phyloP scores from a whole-genome alignment of 2,329 filamentous ascomycete genomes.

The Nannizziopsis arthrosporioides region DNA sequence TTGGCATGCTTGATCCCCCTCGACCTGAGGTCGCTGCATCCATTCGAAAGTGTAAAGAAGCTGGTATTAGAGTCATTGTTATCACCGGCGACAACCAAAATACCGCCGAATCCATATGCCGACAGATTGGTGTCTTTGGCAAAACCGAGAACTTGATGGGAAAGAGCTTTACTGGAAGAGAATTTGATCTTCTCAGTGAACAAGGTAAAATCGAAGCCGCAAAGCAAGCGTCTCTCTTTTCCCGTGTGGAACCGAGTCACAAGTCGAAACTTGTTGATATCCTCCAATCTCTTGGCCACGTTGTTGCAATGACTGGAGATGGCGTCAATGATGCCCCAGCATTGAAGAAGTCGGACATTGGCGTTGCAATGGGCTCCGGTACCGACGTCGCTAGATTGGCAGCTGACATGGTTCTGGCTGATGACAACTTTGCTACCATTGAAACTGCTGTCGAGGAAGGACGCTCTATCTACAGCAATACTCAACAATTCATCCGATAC shows the following conservation, averaged over 20 bases:
- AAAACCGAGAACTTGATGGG: slow-evolving; percentile 68
- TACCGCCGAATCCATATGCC: slow-evolving; percentile 94
- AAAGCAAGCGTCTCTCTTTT: slow-evolving; percentile 80
- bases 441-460: slow-evolving; percentile 93
- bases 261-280: slow-evolving; percentile 98
- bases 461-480: slow-evolving; percentile 98
- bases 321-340: slow-evolving; percentile 97
- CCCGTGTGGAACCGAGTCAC: slow-evolving; percentile 86
- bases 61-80: slow-evolving; percentile 91
- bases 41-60: slow-evolving; percentile 78
- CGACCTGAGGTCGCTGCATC: slow-evolving; percentile 80
- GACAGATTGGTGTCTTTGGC: slow-evolving; percentile 89
- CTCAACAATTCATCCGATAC: slow-evolving; percentile 98
- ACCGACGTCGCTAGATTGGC: slow-evolving; percentile 95
- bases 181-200: slow-evolving; percentile 78
- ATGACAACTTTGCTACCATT: slow-evolving; percentile 98
- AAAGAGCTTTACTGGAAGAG: slow-evolving; percentile 89
- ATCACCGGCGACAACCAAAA: slow-evolving; percentile 98
- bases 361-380: slow-evolving; percentile 95
- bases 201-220: slow-evolving; percentile 73
- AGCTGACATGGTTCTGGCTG: slow-evolving; percentile 95
- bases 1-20: slow-evolving; percentile 94
- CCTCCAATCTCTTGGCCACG: slow-evolving; percentile 80
- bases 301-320: slow-evolving; percentile 98
- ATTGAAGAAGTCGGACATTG: slow-evolving; percentile 96